A percentile compares a stretch with the other conserved stretches of the same genome.
phyloP scores from a whole-genome alignment of 2,329 filamentous ascomycete species.

The Fusarium pseudoanthophilum region DNA sequence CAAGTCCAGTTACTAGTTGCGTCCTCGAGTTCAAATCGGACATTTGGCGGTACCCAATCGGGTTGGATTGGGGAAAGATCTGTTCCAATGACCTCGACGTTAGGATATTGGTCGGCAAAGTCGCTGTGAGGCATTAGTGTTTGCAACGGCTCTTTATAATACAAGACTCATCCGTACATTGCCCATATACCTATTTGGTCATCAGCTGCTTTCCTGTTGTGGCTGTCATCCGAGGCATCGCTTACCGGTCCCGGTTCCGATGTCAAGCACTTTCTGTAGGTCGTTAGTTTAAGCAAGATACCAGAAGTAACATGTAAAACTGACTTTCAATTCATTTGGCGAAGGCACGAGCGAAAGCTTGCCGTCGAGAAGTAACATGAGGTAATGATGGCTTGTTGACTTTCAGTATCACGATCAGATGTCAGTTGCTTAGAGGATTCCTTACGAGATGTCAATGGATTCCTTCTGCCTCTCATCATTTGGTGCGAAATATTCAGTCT shows the following conservation, averaged over 20 bases:
- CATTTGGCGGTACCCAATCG: background rate
- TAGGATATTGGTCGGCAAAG: background rate
- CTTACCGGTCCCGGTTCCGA: background rate
- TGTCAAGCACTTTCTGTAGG: background rate
- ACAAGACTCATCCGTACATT: background rate
- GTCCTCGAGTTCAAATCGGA: background rate
- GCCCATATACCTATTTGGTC: background rate
- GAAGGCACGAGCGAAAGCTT: background rate
- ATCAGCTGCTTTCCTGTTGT: accelerated
- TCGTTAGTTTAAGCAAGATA: background rate
- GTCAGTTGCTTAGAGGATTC: background rate
- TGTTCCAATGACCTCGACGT: background rate
- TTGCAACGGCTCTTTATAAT: accelerated
- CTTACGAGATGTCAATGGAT: slow-evolving; percentile 19
- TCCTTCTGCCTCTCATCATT: slow-evolving; percentile 18
- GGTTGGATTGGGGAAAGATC: background rate
- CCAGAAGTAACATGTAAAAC: accelerated
- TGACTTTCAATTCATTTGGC: background rate
- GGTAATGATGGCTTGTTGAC: background rate
- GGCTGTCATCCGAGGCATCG: accelerated
- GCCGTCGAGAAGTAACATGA: background rate
- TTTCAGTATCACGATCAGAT: background rate
- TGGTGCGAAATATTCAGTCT: background rate
- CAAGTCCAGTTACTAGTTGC: background rate
- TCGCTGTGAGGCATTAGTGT: background rate